Evolutionary conservation across 2,329 filamentous ascomycete genomes (phyloP), one percentile per base, ranked within the genome.

Genomic region (Colletotrichum simmondsii): DNA sequence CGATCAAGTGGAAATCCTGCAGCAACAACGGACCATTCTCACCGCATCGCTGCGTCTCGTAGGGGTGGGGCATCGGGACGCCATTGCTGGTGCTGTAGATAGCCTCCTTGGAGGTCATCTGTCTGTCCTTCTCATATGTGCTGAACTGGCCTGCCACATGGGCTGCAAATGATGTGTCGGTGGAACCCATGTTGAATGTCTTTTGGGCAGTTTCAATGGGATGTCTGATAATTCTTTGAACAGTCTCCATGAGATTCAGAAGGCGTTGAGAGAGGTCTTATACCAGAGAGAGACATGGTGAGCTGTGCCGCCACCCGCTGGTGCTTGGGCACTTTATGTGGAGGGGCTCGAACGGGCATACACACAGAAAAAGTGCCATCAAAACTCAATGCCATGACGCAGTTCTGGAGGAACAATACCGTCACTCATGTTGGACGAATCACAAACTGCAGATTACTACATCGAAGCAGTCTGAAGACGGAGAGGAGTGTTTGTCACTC

Each of bases 1-100:
- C 88, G 59, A 90, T 85, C 19, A 90, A 79, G 57, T 88, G 86
- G 1, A 85, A 88, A 75, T 89, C 87, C 69, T 85, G 82, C 3
- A 89, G 79, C 2, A 87, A 78, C 5, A 82, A 80, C 5, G 87
- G 79, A 16, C 84, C 84, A 28, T 64, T 64, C 42, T 49, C 42
- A 1, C 42, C 42, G 19, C 42, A 49, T 49, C 42, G 42, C 42
- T 49, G 42, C 19, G 42, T 22, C 42, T 49, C 42, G 19, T 49
- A 49, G 19, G 42, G 42, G 8, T 49, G 42, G 22, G 42, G 42
- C 42, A 49, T 49, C 4, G 42, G 42, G 5, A 22, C 19, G 8
- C 42, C 42, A 22, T 49, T 49, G 42, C 42, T 49, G 19, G 42
- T 49, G 19, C 42, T 49, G 42, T 49, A 49, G 42, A 49, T 2